Evolutionary conservation across 2,329 filamentous ascomycete species (phyloP).

Genomic region (Didymella arachidicola): DNA sequence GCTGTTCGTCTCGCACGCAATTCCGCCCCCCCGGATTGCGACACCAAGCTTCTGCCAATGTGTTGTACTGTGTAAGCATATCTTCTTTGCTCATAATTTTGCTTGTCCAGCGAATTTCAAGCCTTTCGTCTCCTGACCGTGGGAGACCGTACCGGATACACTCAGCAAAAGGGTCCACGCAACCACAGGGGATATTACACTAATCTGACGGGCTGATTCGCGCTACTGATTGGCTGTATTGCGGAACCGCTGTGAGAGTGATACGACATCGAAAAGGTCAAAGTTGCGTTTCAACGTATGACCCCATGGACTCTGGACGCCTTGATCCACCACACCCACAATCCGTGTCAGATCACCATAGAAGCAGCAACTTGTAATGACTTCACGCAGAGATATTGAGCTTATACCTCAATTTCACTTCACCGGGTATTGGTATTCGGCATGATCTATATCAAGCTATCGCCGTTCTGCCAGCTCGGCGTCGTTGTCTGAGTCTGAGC

Average conservation of each 20-base stretch:
- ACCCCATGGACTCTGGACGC: background rate
- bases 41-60: slow-evolving; percentile 31
- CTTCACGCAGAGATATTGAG: background rate
- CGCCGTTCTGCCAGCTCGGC: slow-evolving; percentile 35
- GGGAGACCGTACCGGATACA: background rate
- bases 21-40: slow-evolving; percentile 16
- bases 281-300: background rate
- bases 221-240: slow-evolving; percentile 3
- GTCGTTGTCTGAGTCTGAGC: slow-evolving; percentile 24
- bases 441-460: slow-evolving; percentile 37
- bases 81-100: slow-evolving; percentile 12
- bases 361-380: background rate
- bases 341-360: background rate
- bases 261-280: background rate
- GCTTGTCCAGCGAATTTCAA: slow-evolving; percentile 11
- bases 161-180: slow-evolving; percentile 3
- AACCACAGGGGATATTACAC: slow-evolving; percentile 1
- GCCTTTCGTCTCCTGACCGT: slow-evolving; percentile 11
- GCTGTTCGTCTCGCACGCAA: slow-evolving; percentile 13
- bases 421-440: background rate
- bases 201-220: slow-evolving; percentile 10
- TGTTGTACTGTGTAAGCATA: slow-evolving; percentile 10
- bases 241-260: slow-evolving; percentile 7
- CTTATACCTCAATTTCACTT: too few species aligned
- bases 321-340: background rate